Percentiles rank a stretch among this genome's conserved stretches.
Conservation (phyloP, 1,284 basidiomycete species). For the Heterobasidion irregulare region DNA sequence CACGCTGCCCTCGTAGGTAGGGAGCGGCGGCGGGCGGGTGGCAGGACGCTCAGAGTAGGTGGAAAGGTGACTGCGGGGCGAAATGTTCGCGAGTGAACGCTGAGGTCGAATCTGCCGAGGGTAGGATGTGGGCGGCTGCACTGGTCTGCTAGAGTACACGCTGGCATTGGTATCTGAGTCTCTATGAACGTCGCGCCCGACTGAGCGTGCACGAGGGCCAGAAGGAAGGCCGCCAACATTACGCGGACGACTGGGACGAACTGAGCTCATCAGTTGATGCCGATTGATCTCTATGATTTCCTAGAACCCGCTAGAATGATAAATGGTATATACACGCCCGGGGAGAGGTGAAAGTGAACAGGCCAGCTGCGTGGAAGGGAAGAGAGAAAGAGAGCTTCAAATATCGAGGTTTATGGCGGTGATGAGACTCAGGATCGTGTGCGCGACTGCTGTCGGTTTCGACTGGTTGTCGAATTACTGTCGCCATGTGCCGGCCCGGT, state of each 20-base stretch:
- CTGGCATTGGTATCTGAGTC: background rate
- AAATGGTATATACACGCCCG: background rate
- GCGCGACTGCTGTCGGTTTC: background rate
- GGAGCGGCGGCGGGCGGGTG: slow-evolving; percentile 9
- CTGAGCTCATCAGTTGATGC: slow-evolving; percentile 6
- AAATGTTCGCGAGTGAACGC: slow-evolving; percentile 17
- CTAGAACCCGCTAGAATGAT: slow-evolving; percentile 1
- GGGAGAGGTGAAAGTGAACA: slow-evolving; percentile 5
- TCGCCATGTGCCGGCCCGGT: background rate
- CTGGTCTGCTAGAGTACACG: slow-evolving; percentile 4
- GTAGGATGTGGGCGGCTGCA: slow-evolving; percentile 9
- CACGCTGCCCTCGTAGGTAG: background rate
- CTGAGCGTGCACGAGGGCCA: slow-evolving; percentile 12
- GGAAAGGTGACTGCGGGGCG: slow-evolving; percentile 9
- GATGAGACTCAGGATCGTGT: background rate
- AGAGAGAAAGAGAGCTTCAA: slow-evolving; percentile 11
- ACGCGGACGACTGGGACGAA: slow-evolving; percentile 4
- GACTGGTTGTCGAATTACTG: background rate
- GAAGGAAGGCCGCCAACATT: slow-evolving; percentile 8
- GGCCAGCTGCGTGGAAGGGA: slow-evolving; percentile 17
- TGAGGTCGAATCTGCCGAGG: slow-evolving; percentile 15
- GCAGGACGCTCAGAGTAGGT: slow-evolving; percentile 8
- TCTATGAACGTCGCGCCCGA: slow-evolving; percentile 9
- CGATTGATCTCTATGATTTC: background rate
- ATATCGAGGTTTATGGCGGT: background rate